phyloP scores from a whole-genome alignment of 2,329 filamentous ascomycete species.

The Beauveria sp. region DNA sequence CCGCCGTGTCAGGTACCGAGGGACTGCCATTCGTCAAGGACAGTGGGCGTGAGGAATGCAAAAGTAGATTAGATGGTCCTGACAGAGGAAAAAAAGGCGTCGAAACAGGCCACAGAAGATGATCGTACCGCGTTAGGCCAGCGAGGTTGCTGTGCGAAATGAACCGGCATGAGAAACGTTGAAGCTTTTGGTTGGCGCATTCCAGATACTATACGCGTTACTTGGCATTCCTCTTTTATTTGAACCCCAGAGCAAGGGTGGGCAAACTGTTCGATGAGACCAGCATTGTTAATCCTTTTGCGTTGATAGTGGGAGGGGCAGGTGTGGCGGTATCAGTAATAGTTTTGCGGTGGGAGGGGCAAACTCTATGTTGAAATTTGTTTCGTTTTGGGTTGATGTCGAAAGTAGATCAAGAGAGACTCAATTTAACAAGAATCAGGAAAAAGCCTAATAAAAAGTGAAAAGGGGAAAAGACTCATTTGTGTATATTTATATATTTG shows the following conservation, averaged over 20 bases:
- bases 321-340: neutral
- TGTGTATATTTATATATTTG: no score
- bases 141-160: neutral
- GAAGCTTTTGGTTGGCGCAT: neutral
- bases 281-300: neutral
- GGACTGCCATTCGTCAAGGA: neutral
- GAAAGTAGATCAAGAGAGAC: neutral
- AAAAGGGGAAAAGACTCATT: neutral
- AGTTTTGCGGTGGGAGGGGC: neutral
- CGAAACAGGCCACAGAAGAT: neutral
- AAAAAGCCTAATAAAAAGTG: no score
- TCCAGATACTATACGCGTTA: neutral
- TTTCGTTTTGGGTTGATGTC: neutral
- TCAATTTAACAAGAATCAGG: neutral
- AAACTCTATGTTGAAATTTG: conserved; percentile 1
- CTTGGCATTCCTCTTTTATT: neutral
- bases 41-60: neutral
- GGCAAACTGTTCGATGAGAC: neutral
- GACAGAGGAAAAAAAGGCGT: neutral
- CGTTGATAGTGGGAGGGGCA: neutral
- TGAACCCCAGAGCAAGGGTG: neutral
- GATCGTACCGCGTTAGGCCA: neutral
- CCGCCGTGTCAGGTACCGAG: neutral
- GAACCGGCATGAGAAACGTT: no score
- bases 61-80: neutral